phyloP scores from a whole-genome alignment of 2,329 filamentous ascomycete species.

The Helotiales sp. region DNA sequence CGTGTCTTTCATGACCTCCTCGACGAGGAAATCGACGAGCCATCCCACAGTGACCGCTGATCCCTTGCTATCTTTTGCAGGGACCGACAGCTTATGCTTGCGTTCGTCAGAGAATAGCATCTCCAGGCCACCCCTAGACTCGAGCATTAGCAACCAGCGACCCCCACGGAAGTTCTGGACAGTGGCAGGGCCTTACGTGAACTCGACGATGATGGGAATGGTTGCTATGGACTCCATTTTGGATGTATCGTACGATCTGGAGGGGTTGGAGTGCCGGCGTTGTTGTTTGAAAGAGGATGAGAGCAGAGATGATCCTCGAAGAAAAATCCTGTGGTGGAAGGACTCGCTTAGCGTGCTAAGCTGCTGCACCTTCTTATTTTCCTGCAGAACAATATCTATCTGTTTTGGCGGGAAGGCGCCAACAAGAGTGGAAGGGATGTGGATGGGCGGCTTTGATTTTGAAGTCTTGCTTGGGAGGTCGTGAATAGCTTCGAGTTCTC shows the following conservation, averaged over 20 bases:
- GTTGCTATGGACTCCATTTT: not conserved
- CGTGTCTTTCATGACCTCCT: constrained; percentile 80
- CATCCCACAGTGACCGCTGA: constrained; percentile 68
- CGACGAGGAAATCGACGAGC: constrained; percentile 77
- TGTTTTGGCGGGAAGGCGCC: constrained; percentile 5
- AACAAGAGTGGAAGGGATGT: not conserved
- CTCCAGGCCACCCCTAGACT: constrained; percentile 79
- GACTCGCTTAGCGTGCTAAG: constrained; percentile 13
- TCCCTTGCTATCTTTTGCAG: constrained; percentile 59
- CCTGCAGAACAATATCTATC: constrained; percentile 6
- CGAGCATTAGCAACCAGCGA: constrained; percentile 10
- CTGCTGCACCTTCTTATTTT: not conserved
- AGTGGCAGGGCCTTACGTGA: constrained; percentile 42
- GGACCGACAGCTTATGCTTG: constrained; percentile 69
- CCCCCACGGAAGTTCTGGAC: constrained; percentile 10
- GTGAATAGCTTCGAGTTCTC: not conserved
- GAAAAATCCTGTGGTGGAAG: constrained; percentile 12
- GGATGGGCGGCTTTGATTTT: not conserved
- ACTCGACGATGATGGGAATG: constrained; percentile 70
- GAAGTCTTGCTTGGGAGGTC: not conserved
- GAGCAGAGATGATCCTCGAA: not conserved
- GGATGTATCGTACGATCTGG: not conserved
- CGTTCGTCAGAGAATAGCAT: constrained; percentile 87
- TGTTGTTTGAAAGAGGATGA: constrained; percentile 2
- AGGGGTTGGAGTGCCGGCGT: not conserved